phyloP scores from a whole-genome alignment of 2,329 filamentous ascomycete genomes.

The Didymella sp. region DNA sequence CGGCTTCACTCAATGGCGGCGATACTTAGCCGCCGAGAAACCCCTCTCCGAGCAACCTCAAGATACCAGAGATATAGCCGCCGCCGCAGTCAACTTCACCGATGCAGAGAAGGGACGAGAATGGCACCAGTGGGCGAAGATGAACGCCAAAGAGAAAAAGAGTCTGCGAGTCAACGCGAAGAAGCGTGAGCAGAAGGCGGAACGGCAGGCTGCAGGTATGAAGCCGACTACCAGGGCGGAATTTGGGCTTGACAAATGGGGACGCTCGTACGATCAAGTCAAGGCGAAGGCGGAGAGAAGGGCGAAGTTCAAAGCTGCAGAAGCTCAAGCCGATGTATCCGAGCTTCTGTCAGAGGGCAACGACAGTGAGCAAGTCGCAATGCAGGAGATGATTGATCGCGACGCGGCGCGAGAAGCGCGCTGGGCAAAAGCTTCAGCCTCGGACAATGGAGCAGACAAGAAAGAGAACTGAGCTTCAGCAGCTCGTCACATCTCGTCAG shows the following conservation, averaged over 20 bases:
- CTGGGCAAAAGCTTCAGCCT: neutral
- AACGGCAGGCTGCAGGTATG: neutral
- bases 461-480: neutral
- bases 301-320: neutral
- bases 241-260: neutral
- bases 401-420: neutral
- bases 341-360: neutral
- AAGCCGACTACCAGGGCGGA: neutral
- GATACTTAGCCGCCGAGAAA: slow-evolving; percentile 6
- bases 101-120: slow-evolving; percentile 5
- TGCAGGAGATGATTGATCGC: neutral
- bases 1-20: neutral
- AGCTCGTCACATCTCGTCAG: neutral
- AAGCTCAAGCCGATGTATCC: no score
- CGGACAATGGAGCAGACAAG: neutral
- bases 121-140: slow-evolving; percentile 14
- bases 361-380: neutral
- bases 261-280: neutral
- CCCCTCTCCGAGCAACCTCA: neutral
- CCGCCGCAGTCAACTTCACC: neutral
- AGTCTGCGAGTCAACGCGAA: neutral
- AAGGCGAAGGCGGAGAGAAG: neutral
- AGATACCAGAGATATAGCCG: neutral
- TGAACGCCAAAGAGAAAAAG: slow-evolving; percentile 2
- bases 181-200: neutral